Base-by-base conservation (phyloP, 225 moss, liverwort and hornwort species). In the Bryum argenteum region DNA sequence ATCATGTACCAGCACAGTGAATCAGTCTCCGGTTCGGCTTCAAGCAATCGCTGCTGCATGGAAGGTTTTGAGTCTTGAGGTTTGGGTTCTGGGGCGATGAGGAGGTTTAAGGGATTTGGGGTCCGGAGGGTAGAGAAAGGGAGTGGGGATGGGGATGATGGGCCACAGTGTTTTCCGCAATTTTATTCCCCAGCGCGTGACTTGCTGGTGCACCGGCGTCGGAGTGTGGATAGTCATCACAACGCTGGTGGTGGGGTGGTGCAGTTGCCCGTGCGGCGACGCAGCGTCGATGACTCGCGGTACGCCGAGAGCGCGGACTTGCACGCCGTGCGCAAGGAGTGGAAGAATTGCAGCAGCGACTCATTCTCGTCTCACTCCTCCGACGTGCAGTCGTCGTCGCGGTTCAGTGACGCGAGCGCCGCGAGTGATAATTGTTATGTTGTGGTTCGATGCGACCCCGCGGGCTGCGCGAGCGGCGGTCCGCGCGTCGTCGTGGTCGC, bases 221-320 rank as follows among this genome's bases (percentile, higher is more conserved):
- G 81, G 59, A 82, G 78, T 3, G 77, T 81, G 9, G 81, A 81
- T 11, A 47, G 75, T 8, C 67, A 60, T 19, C 52, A 66, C 3
- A 7, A 43, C 6, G 15, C 47, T 22, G 10, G 74, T 11, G 0
- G 48, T 11, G n/a, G n/a, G 33, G 33, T 33, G 33, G 33, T 33
- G 33, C 33, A 33, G 33, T 33, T 33, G 33, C 33, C 51, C 41
- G 41, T 39, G 39, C 65, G 78, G 48, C 70, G 82, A 6, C 74
- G 74, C 42, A 78, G 82, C 51, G 82, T 82, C 23, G 82, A 82
- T 2, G 74, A 78, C 7, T 74, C 56, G 13, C 74, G 19, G 13
- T 28, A n/a, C 1, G 37, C 50, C 6, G 70, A 78, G 74, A 74
- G 62, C 14, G 28, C 54, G 71, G 82, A 78, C 20, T 71, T 78